These are phyloP conservation scores for Magnaporthiopsis rhizophila DNA, from an alignment of 2,329 filamentous ascomycete genomes.

Conservation along the genomic window DNA sequence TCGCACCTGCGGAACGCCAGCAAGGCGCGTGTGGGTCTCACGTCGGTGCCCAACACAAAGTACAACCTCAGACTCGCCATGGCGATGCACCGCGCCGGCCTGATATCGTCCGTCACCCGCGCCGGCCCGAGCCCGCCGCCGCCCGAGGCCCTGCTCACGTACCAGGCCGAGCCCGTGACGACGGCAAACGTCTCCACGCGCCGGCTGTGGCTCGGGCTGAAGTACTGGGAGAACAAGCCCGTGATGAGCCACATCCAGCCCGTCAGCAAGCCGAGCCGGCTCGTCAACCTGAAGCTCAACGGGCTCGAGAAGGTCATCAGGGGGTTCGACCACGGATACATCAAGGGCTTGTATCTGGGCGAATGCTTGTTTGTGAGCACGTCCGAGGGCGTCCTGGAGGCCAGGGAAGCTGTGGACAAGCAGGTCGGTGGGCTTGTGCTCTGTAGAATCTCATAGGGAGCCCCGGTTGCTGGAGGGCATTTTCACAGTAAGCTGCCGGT, in stretches of 20 bases:
- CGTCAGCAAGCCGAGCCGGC: conserved; percentile 67
- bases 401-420: conserved; percentile 72
- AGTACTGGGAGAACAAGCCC: conserved; percentile 79
- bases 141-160: conserved; percentile 33
- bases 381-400: conserved; percentile 69
- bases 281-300: conserved; percentile 56
- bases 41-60: conserved; percentile 73
- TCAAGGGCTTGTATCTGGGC: conserved; percentile 69
- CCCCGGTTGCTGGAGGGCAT: background rate
- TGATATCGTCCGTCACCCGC: conserved; percentile 71
- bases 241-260: conserved; percentile 61
- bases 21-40: conserved; percentile 73
- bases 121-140: conserved; percentile 49
- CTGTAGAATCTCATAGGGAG: conserved; percentile 52
- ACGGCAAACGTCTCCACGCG: conserved; percentile 63
- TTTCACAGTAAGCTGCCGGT: background rate
- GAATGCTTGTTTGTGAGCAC: conserved; percentile 79
- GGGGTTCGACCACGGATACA: conserved; percentile 60
- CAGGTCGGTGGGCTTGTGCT: conserved; percentile 74
- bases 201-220: conserved; percentile 80
- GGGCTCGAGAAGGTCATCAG: conserved; percentile 59
- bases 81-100: conserved; percentile 74
- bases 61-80: conserved; percentile 70
- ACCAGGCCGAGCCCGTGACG: conserved; percentile 51
- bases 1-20: conserved; percentile 88